Evolutionary conservation across 1,139 yeast genomes (phyloP), one percentile per base, ranked within the genome.

Genomic region (Candida sp.): DNA sequence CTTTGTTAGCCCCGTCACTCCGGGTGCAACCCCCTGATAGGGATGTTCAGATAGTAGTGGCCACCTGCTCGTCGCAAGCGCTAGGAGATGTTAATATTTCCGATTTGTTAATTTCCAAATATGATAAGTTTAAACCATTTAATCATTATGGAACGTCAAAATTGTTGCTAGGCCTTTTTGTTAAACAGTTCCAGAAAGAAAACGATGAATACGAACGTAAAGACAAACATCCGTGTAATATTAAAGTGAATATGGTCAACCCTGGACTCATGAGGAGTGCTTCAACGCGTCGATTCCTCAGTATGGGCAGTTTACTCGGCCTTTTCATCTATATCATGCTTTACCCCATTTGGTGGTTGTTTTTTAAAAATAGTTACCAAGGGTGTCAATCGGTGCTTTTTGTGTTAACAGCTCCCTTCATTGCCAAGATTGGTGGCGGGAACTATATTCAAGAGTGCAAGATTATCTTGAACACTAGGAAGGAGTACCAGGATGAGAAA

Each of bases 231-330:
- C 86, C 87, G 2, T 74, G 78, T 55, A 87, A 86, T 55, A 82
- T 88, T 15, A 77, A 84, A 41, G 75, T 89, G n/a, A 76, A 84
- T 46, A 54, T 88, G 47, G 95, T 87, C 4, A 95, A 93, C 57
- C 99, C 99, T 0, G 99, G 99, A 0, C 54, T 91, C 40, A 87
- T 88, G 84, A 76, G 98, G 54, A 82, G 96, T 2, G 87, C 95
- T 2, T 82, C 95, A 33, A 84, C 93, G 39, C 81, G 95, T 54
- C 76, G 97, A 47, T 81, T 84, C 39, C 49, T 87, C 7, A 82
- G 95, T 8, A 74, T 87, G 66, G 98, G 99, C 0, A 72, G 87
- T 0, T 54, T 93, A 2, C 64, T 78, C 60, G 95, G 97, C 1
- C 70, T 93, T 40, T 22, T 85, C 0, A 23, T 84, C 4, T 93